Evolutionary conservation across 1,284 basidiomycete genomes (phyloP).

Genomic region (Irpex sp.): DNA sequence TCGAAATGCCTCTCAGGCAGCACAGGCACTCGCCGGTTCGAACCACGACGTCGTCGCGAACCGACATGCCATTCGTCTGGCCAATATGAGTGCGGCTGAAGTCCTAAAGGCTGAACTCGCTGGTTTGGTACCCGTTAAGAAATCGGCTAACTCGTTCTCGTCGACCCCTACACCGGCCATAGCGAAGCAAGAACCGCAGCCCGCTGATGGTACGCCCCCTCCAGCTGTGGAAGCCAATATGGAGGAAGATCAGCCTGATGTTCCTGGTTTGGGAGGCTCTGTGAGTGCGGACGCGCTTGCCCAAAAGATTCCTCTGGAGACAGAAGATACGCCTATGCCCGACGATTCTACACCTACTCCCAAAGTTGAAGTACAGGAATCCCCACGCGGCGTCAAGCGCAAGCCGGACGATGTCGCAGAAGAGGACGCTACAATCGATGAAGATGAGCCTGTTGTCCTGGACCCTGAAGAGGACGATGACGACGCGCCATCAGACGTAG

Average conservation of each 20-base stretch:
- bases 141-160: conserved; percentile 30
- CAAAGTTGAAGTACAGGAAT: conserved; percentile 2
- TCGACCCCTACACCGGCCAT: conserved; percentile 21
- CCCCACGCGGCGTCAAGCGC: conserved; percentile 61
- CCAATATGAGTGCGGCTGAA: conserved; percentile 94
- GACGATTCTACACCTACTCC: not conserved
- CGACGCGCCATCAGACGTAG: conserved; percentile 39
- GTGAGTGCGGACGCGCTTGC: conserved; percentile 7
- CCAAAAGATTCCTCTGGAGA: not conserved
- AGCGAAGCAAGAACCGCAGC: conserved; percentile 15
- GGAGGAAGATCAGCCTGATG: conserved; percentile 21
- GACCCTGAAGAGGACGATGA: conserved; percentile 43
- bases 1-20: conserved; percentile 52
- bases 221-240: conserved; percentile 11
- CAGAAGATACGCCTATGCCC: conserved; percentile 14
- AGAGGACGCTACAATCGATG: conserved; percentile 40
- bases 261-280: conserved; percentile 27
- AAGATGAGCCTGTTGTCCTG: conserved; percentile 34
- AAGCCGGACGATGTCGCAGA: conserved; percentile 49
- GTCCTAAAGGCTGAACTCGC: conserved; percentile 89
- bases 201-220: conserved; percentile 15
- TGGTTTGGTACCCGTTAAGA: conserved; percentile 60
- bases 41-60: conserved; percentile 88
- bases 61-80: conserved; percentile 86
- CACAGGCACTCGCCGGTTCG: conserved; percentile 69